Conservation (phyloP, 2,329 filamentous ascomycete genomes). For the Trichophyton mentagrophytes region DNA sequence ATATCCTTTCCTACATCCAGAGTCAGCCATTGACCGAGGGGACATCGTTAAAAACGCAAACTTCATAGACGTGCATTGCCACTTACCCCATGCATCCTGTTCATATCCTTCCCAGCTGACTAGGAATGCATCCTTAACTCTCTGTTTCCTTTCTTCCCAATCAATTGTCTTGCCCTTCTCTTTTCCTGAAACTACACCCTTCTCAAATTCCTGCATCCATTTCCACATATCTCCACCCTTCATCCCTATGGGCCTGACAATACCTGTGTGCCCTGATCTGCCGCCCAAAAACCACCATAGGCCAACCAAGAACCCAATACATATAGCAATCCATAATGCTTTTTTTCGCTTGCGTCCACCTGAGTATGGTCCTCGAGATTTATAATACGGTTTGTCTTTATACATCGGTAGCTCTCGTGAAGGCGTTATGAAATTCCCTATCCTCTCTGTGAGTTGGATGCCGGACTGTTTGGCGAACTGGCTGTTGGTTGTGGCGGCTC, state of each 20-base stretch:
- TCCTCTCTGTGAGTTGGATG: constrained; percentile 46
- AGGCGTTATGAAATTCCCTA: constrained; percentile 52
- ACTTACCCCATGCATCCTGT: constrained; percentile 83
- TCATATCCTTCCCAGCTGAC: constrained; percentile 89
- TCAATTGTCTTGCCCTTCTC: constrained; percentile 39
- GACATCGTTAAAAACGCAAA: neutral
- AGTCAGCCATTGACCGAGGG: constrained; percentile 13
- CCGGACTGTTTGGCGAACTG: constrained; percentile 15
- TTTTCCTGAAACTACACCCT: constrained; percentile 21
- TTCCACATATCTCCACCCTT: constrained; percentile 38
- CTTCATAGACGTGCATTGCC: neutral
- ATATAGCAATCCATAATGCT: constrained; percentile 43
- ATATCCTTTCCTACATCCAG: constrained; percentile 56
- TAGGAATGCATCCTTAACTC: constrained; percentile 78
- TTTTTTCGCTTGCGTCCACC: constrained; percentile 49
- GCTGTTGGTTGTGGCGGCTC: constrained; percentile 27
- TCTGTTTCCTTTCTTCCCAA: constrained; percentile 66
- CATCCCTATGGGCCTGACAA: constrained; percentile 7
- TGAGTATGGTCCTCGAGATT: constrained; percentile 36
- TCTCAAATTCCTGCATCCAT: constrained; percentile 44
- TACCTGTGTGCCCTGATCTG: neutral
- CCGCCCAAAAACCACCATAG: constrained; percentile 51
- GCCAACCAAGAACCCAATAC: constrained; percentile 42
- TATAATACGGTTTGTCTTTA: constrained; percentile 87
- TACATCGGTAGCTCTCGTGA: constrained; percentile 74